phyloP scores from a whole-genome alignment of 1,139 yeast species.

The Blastobotrys aristatus region DNA sequence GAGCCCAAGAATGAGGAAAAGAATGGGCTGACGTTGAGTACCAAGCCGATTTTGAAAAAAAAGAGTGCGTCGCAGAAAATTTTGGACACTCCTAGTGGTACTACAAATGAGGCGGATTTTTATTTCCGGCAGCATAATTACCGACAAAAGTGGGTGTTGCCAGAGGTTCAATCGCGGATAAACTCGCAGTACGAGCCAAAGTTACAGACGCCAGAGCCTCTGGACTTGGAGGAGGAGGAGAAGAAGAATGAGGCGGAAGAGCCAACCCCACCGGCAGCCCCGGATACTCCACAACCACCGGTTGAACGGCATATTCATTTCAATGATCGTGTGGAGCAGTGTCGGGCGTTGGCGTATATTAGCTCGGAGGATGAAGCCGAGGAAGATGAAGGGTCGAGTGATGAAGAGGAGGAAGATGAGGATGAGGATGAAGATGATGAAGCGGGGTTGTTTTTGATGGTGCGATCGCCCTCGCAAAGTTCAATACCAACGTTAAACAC shows the following conservation, averaged over 20 bases:
- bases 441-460: slow-evolving; percentile 65
- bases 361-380: slow-evolving; percentile 37
- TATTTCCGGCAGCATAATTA: slow-evolving; percentile 38
- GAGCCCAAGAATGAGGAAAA: neutral
- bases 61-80: slow-evolving; percentile 74
- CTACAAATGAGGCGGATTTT: slow-evolving; percentile 12
- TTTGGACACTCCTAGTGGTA: slow-evolving; percentile 36
- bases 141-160: slow-evolving; percentile 31
- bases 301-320: slow-evolving; percentile 64
- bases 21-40: slow-evolving; percentile 27
- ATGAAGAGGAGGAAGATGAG: slow-evolving; percentile 34
- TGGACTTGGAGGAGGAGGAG: neutral
- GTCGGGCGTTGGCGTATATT: slow-evolving; percentile 53
- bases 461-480: slow-evolving; percentile 35
- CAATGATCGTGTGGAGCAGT: slow-evolving; percentile 88
- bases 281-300: slow-evolving; percentile 1
- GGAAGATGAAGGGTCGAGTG: slow-evolving; percentile 20
- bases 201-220: no score
- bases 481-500: slow-evolving; percentile 29
- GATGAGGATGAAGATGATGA: slow-evolving; percentile 53
- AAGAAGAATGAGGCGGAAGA: neutral
- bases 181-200: slow-evolving; percentile 6
- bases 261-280: slow-evolving; percentile 2
- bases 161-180: slow-evolving; percentile 8
- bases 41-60: slow-evolving; percentile 78